Evolutionary conservation across 768 basidiomycete genomes (phyloP).

Genomic region (Postia placenta): DNA sequence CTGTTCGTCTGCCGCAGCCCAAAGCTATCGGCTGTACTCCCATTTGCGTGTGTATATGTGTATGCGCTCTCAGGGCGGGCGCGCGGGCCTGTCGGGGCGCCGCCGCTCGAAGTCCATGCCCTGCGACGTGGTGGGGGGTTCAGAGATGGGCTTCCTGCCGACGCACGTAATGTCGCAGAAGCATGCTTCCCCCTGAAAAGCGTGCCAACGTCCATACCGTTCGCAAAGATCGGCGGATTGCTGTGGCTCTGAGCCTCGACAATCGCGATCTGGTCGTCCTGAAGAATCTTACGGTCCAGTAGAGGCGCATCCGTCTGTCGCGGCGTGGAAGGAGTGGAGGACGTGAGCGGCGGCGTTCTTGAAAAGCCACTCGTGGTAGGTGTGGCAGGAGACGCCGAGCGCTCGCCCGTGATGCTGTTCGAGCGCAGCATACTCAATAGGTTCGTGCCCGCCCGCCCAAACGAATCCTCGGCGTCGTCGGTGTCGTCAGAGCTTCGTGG

Average conservation of each 20-base stretch:
- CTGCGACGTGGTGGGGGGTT: conserved; percentile 26
- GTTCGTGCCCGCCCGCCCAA: conserved; percentile 47
- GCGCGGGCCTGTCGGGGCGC: not conserved
- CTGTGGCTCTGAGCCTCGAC: conserved; percentile 5
- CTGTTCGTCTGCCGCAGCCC: conserved; percentile 21
- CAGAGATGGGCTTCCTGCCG: conserved; percentile 15
- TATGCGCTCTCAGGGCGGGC: conserved; percentile 4
- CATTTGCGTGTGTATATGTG: conserved; percentile 26
- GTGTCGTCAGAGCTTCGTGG: conserved; percentile 5
- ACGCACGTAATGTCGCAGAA: not conserved
- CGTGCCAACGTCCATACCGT: not conserved
- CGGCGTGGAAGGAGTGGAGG: conserved; percentile 17
- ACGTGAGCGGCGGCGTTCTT: conserved; percentile 9
- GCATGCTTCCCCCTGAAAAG: not conserved
- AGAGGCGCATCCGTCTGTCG: conserved; percentile 21
- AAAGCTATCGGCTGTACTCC: conserved; percentile 30
- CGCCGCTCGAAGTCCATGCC: conserved; percentile 23
- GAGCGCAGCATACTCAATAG: conserved; percentile 47
- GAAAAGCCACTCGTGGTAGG: not conserved
- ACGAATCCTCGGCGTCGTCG: conserved; percentile 43
- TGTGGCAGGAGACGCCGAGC: conserved; percentile 14
- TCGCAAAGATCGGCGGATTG: not conserved
- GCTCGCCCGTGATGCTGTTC: conserved; percentile 26
- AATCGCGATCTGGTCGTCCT: conserved; percentile 28
- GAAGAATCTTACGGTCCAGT: conserved; percentile 36